Conservation (phyloP, 2,329 filamentous ascomycete species). For the Ceratocystis cubensis region DNA sequence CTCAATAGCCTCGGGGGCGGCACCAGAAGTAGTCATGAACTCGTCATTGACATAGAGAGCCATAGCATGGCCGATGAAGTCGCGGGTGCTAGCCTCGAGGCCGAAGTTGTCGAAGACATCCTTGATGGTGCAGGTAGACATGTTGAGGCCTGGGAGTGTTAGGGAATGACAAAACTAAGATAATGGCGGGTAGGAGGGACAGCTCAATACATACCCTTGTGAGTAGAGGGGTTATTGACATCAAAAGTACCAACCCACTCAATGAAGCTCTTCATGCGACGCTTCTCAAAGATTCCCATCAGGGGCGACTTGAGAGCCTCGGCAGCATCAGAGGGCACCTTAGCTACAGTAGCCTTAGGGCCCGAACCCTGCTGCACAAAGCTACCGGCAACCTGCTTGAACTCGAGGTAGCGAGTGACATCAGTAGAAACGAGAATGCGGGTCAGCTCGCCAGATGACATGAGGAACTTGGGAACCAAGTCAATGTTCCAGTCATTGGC, state of each 20-base stretch:
- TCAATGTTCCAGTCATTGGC: conserved; percentile 99
- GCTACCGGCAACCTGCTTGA: conserved; percentile 90
- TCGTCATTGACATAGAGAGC: conserved; percentile 81
- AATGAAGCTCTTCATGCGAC: conserved; percentile 89
- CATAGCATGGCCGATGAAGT: conserved; percentile 98
- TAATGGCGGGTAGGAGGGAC: neutral
- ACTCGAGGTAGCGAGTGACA: conserved; percentile 76
- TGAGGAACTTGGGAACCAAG: conserved; percentile 93
- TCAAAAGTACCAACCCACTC: conserved; percentile 90
- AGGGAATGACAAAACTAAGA: neutral
- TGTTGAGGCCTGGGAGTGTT: conserved; percentile 55
- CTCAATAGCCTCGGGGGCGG: conserved; percentile 72
- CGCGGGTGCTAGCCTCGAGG: conserved; percentile 74
- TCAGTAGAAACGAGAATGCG: conserved; percentile 97
- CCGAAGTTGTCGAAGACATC: conserved; percentile 99
- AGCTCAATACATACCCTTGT: conserved; percentile 57
- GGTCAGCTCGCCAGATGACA: conserved; percentile 96
- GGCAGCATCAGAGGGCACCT: conserved; percentile 84
- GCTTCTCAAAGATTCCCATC: conserved; percentile 97
- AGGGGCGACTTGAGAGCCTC: conserved; percentile 86
- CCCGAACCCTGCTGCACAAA: conserved; percentile 82
- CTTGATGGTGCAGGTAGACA: conserved; percentile 76
- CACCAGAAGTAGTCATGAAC: conserved; percentile 62
- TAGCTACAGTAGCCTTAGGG: conserved; percentile 82
- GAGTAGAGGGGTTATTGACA: conserved; percentile 64